These are phyloP conservation scores for Alnus glutinosa DNA, from an alignment of 306 rosid genomes.

Conservation along the genomic window DNA sequence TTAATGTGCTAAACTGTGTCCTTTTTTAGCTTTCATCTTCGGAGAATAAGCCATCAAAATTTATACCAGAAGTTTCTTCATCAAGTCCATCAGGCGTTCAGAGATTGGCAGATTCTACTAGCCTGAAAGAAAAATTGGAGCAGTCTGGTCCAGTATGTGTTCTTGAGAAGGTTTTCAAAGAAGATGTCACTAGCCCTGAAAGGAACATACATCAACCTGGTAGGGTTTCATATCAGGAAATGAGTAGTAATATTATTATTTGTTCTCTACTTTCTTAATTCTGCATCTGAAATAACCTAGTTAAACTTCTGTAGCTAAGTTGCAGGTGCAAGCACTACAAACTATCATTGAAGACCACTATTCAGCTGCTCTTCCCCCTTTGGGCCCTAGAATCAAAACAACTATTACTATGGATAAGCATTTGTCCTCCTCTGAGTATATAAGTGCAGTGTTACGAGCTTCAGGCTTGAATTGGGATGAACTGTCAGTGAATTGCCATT, in stretches of 20 bases:
- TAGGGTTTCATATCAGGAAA: slow-evolving; percentile 24
- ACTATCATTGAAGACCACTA: slow-evolving; percentile 29
- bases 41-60: slow-evolving; percentile 37
- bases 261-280: slow-evolving; percentile 13
- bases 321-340: slow-evolving; percentile 14
- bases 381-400: slow-evolving; percentile 19
- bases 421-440: slow-evolving; percentile 28
- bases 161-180: slow-evolving; percentile 27
- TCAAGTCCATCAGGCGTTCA: slow-evolving; percentile 37
- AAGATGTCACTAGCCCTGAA: slow-evolving; percentile 33
- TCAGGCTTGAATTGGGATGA: slow-evolving; percentile 54
- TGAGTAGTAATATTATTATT: background rate
- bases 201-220: slow-evolving; percentile 36
- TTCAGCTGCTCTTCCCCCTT: slow-evolving; percentile 29
- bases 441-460: slow-evolving; percentile 43
- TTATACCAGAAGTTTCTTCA: slow-evolving; percentile 34
- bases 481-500: slow-evolving; percentile 33
- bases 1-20: slow-evolving; percentile 22
- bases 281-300: slow-evolving; percentile 26
- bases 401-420: slow-evolving; percentile 26
- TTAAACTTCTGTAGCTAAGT: slow-evolving; percentile 44
- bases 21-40: slow-evolving; percentile 39
- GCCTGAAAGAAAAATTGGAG: slow-evolving; percentile 27
- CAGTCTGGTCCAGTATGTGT: slow-evolving; percentile 35
- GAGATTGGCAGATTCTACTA: slow-evolving; percentile 27